Evolutionary conservation across 108 stramenopile genomes (phyloP).

Genomic region (Fragilaria radians): DNA sequence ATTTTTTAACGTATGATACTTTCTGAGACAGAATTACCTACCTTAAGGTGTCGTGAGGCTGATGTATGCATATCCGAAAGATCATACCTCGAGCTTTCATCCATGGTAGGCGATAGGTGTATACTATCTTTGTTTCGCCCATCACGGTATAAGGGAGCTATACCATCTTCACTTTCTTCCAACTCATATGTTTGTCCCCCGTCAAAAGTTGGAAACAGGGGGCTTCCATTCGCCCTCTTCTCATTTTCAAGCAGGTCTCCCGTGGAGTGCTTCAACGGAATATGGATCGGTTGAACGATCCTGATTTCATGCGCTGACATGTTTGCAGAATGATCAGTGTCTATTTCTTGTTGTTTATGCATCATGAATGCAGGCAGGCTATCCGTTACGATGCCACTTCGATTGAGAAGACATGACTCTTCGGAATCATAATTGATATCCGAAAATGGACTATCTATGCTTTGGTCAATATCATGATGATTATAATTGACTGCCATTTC

Average conservation of each 20-base stretch:
- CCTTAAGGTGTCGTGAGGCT: conserved; percentile 14
- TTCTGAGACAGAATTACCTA: conserved; percentile 4
- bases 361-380: neutral
- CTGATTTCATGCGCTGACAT: neutral
- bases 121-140: no score
- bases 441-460: neutral
- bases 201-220: no score
- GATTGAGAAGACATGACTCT: conserved; percentile 17
- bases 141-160: conserved; percentile 37
- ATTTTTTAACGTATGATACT: conserved; percentile 4
- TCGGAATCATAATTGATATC: conserved; percentile 15
- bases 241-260: no score
- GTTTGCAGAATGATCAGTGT: neutral
- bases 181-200: conserved; percentile 4
- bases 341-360: neutral
- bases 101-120: no score
- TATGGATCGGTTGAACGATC: neutral
- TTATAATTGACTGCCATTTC: neutral
- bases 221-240: no score
- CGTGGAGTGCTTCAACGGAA: no score
- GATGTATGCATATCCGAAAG: conserved; percentile 11
- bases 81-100: conserved; percentile 2
- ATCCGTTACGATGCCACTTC: neutral
- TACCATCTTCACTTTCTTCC: conserved; percentile 54
- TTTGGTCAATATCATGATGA: neutral